phyloP scores from a whole-genome alignment of 140 eudicot genomes.

The Oenanthe javanica region DNA sequence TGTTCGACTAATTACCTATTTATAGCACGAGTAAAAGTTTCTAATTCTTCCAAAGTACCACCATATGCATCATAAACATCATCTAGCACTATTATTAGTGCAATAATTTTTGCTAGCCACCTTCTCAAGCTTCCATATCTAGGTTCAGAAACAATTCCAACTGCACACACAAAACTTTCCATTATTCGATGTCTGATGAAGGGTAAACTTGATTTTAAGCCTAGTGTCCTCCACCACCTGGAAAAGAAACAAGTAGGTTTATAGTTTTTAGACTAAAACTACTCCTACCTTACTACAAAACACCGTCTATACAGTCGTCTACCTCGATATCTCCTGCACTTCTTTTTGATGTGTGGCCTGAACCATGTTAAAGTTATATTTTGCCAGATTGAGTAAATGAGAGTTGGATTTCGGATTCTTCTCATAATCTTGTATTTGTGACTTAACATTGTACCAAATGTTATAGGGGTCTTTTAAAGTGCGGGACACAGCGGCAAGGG shows the following conservation, averaged over 20 bases:
- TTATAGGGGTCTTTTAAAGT: slow-evolving; percentile 29
- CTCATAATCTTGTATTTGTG: slow-evolving; percentile 18
- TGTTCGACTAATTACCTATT: slow-evolving; percentile 20
- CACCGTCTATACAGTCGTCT: background rate
- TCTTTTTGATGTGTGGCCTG: slow-evolving; percentile 52
- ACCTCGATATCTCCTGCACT: slow-evolving; percentile 32
- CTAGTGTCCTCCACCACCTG: slow-evolving; percentile 57
- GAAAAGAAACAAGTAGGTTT: too few relatives aligned
- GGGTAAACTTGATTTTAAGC: slow-evolving; percentile 17
- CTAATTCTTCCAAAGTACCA: slow-evolving; percentile 39
- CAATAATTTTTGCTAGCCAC: slow-evolving; percentile 36
- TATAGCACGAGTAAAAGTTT: slow-evolving; percentile 34
- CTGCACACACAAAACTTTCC: slow-evolving; percentile 45
- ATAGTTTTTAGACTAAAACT: too few relatives aligned
- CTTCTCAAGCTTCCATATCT: slow-evolving; percentile 28
- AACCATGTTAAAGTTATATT: slow-evolving; percentile 39
- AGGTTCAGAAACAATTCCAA: slow-evolving; percentile 44
- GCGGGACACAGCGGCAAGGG: background rate
- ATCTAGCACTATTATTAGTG: slow-evolving; percentile 33
- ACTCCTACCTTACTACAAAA: too few relatives aligned
- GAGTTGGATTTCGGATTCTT: background rate
- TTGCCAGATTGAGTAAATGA: slow-evolving; percentile 24
- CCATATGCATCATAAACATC: slow-evolving; percentile 48
- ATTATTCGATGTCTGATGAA: slow-evolving; percentile 49
- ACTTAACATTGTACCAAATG: slow-evolving; percentile 38